A percentile compares a stretch with the other conserved stretches of the same genome.
Conservation (phyloP, 306 rosid genomes). For the Oxytropis ochrocephala region DNA sequence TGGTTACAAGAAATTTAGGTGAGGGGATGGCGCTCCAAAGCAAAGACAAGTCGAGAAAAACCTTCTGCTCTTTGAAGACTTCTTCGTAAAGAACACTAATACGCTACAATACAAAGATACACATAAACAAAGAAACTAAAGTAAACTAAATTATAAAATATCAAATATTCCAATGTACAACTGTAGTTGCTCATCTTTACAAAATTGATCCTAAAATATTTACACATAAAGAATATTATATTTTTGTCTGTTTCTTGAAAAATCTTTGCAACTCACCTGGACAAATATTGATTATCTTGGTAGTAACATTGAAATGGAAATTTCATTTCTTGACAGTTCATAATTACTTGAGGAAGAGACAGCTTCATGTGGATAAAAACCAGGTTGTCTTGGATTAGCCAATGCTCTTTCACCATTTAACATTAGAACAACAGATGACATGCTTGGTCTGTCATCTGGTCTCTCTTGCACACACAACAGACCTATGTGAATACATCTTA, state of each 20-base stretch:
- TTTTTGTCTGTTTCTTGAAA: no score
- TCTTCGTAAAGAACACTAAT: no score
- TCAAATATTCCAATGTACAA: not conserved
- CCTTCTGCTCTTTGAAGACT: no score
- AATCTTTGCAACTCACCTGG: not conserved
- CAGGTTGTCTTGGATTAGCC: constrained; percentile 14
- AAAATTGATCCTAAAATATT: not conserved
- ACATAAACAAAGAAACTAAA: no score
- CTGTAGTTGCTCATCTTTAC: not conserved
- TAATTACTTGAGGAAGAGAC: not conserved
- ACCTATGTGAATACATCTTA: constrained; percentile 15
- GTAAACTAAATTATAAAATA: not conserved
- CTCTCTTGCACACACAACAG: constrained; percentile 22
- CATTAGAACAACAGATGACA: constrained; percentile 25
- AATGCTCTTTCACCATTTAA: constrained; percentile 17
- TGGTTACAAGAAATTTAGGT: not conserved
- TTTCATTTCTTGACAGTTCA: constrained; percentile 2
- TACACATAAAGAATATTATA: no score
- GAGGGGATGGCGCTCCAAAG: not conserved
- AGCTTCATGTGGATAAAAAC: constrained; percentile 13
- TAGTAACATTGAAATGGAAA: not conserved
- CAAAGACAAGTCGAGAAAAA: not conserved
- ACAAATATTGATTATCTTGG: constrained; percentile 4
- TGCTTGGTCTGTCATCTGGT: constrained; percentile 24
- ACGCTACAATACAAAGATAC: no score